phyloP scores from a whole-genome alignment of 495 filamentous ascomycete species.

The Annulohypoxylon stygium region DNA sequence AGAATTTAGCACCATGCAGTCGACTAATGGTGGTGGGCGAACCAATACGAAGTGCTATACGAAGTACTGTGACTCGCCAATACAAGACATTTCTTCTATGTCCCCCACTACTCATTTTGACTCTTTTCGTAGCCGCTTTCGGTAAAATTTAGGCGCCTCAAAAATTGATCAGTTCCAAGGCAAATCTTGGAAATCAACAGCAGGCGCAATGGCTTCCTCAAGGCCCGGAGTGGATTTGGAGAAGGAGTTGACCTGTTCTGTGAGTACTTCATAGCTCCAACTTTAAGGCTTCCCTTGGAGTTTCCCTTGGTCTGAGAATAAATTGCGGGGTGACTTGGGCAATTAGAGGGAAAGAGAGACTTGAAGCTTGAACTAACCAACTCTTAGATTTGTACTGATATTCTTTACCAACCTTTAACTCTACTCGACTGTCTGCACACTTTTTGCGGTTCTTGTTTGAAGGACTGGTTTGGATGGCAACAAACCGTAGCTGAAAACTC shows the following conservation, averaged over 20 bases:
- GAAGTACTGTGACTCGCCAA: conserved; percentile 37
- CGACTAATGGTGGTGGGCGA: conserved; percentile 38
- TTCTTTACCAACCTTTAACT: conserved; percentile 94
- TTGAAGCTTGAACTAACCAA: background rate
- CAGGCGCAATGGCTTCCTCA: conserved; percentile 40
- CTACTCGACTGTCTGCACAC: conserved; percentile 98
- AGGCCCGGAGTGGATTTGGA: conserved; percentile 74
- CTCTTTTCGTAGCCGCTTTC: conserved; percentile 17
- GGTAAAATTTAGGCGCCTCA: conserved; percentile 11
- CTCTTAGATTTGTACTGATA: conserved; percentile 90
- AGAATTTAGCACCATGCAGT: conserved; percentile 42
- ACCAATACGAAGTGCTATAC: conserved; percentile 43
- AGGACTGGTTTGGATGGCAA: conserved; percentile 88
- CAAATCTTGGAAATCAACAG: conserved; percentile 12
- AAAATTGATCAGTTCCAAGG: background rate
- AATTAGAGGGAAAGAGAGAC: background rate
- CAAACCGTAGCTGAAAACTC: conserved; percentile 61
- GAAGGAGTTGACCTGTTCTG: conserved; percentile 91
- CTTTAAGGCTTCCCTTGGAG: background rate
- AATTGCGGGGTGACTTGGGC: background rate
- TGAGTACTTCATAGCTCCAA: conserved; percentile 60
- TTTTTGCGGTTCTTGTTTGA: conserved; percentile 93
- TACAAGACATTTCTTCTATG: conserved; percentile 17
- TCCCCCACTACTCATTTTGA: conserved; percentile 27
- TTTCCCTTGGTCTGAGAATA: background rate